Conservation (phyloP, 306 rosid genomes). For the Gillenia trifoliata region DNA sequence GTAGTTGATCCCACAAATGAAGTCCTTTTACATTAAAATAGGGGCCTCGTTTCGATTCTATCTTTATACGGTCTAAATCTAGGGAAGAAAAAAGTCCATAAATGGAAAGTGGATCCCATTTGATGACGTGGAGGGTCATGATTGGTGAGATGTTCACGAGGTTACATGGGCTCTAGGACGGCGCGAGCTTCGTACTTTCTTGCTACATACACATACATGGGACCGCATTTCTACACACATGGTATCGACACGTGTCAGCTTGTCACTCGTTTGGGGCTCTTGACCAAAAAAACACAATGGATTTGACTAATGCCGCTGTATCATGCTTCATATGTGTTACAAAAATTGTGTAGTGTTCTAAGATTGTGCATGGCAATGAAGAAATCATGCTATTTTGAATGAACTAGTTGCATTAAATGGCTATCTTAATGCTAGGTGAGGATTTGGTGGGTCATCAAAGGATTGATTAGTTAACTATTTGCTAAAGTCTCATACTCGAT, state of each 20-base stretch:
- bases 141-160: slow-evolving; percentile 2
- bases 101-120: slow-evolving; percentile 14
- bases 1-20: background rate
- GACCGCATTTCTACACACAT: background rate
- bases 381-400: background rate
- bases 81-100: slow-evolving; percentile 1
- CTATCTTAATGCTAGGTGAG: background rate
- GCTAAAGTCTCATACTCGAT: too few relatives aligned
- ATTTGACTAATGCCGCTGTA: background rate
- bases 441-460: slow-evolving; percentile 11
- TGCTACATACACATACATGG: background rate
- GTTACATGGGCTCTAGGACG: slow-evolving; percentile 16
- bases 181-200: background rate
- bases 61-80: background rate
- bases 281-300: background rate
- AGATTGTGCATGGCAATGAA: background rate
- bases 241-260: slow-evolving; percentile 23
- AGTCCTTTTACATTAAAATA: background rate
- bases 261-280: slow-evolving; percentile 40
- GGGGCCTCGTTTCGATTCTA: background rate
- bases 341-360: background rate
- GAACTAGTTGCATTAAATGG: background rate
- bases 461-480: background rate
- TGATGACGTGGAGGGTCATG: slow-evolving; percentile 12
- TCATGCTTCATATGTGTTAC: background rate